Evolutionary conservation across 805 yeast species (phyloP), one percentile per base, ranked within the genome.

Genomic region (Candida vartiovaarae): DNA sequence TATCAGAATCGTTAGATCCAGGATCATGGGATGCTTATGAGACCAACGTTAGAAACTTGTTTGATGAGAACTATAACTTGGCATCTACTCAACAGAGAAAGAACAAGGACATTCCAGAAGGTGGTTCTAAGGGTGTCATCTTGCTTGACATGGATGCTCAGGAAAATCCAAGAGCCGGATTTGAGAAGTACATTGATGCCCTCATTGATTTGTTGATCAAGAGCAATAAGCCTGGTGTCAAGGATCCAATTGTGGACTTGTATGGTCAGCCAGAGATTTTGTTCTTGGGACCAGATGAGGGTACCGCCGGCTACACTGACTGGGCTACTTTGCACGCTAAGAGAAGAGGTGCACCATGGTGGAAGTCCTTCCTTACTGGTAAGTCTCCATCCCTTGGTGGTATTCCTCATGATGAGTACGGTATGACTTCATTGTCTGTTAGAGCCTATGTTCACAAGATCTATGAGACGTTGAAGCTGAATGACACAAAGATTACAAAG

Each of bases 241-340:
- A 50, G 39, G 54, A 50, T 23, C 74, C 78, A 44, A 83, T 89
- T 61, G 90, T 91, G 41, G 98, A 91, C 62, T 71, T 86, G 45
- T 82, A 87, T 62, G 78, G 79, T 45, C 76, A 84, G 59, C 87
- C 85, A 40, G 99, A 91, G 71, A 91, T 93, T 56, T 70, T 93
- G 55, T 91, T 87, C 65, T 84, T 91, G 82, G 99, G 99, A 43
- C 99, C 99, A n/a, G 99, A 91, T 68, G 99, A 91, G 73, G 95
- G 95, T 64, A 90, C 98, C 42, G 98, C 99, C 23, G 84, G 83
- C 25, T 82, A 85, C 59, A 95, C 89, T 41, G 90, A 93, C 65
- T 91, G 98, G 98, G 98, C 99, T 8, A 93, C 98, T 26, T 67
- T 80, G 54, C 98, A 91, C 62, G 98, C 99, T 27, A 80, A 84